Conservation (phyloP, 768 basidiomycete genomes). For the Pholiota conissans region DNA sequence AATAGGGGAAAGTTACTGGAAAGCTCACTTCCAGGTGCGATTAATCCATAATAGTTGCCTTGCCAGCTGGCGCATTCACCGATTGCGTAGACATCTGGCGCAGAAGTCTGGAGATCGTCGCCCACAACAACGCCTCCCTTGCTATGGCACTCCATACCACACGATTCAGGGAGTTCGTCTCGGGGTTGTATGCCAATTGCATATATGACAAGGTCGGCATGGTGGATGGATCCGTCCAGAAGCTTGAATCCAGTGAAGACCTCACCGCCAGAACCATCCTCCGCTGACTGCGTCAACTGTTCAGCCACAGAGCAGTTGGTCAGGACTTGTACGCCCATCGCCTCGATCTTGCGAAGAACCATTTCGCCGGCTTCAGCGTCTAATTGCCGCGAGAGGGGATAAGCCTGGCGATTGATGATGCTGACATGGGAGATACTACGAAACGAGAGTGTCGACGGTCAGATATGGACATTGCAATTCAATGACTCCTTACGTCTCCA, state of each 20-base stretch:
- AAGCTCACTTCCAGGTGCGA: constrained; percentile 76
- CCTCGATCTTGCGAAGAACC: constrained; percentile 26
- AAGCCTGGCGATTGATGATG: too few relatives aligned
- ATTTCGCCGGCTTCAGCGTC: constrained; percentile 27
- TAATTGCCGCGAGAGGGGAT: constrained; percentile 29
- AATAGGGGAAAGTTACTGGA: too few relatives aligned
- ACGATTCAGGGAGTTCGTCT: constrained; percentile 58
- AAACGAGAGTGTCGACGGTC: too few relatives aligned
- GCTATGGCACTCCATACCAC: constrained; percentile 60
- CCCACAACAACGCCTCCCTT: constrained; percentile 51
- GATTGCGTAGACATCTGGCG: constrained; percentile 64
- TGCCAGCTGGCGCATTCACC: constrained; percentile 77
- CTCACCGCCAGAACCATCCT: too few relatives aligned
- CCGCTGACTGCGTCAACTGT: too few relatives aligned
- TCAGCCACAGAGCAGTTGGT: too few relatives aligned
- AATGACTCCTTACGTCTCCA: too few relatives aligned
- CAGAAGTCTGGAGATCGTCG: constrained; percentile 57
- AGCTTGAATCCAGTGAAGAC: constrained; percentile 50
- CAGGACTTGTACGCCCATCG: constrained; percentile 56
- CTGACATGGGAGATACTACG: too few relatives aligned
- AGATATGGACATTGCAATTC: too few relatives aligned
- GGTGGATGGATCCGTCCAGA: constrained; percentile 43
- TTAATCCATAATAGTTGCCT: constrained; percentile 69
- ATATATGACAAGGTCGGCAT: constrained; percentile 59
- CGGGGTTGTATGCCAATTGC: constrained; percentile 73